Evolutionary conservation across 139 green algal genomes (phyloP).

Genomic region (Chlorella ohadii): DNA sequence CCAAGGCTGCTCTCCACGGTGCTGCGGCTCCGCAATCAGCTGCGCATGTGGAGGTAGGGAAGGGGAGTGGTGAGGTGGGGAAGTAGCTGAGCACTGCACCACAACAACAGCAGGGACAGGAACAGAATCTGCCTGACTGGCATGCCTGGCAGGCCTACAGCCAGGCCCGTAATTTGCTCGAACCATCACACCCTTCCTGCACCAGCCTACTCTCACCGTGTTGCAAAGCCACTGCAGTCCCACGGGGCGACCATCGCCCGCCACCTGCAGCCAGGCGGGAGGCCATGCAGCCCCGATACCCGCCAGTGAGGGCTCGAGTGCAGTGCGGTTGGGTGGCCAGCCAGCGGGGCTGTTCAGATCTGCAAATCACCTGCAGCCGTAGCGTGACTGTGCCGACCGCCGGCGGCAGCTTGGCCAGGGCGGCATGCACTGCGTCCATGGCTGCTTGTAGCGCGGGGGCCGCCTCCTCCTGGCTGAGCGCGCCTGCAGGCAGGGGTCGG

Average conservation of each 20-base stretch:
- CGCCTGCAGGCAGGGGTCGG: constrained; percentile 32
- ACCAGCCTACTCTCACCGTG: constrained; percentile 56
- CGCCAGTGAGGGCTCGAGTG: no score
- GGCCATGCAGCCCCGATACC: no score
- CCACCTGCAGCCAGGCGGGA: constrained; percentile 39
- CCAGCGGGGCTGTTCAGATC: no score
- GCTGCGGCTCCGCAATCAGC: neutral
- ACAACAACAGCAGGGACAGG: no score
- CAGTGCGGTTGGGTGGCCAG: no score
- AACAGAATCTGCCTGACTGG: neutral
- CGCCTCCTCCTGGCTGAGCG: constrained; percentile 49
- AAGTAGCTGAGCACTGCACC: no score
- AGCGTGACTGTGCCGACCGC: constrained; percentile 46
- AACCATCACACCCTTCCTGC: no score
- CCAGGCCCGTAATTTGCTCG: no score
- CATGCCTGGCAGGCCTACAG: no score
- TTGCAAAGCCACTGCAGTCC: constrained; percentile 57
- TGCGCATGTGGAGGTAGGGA: no score
- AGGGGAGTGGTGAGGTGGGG: no score
- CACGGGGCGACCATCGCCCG: constrained; percentile 10
- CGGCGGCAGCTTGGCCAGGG: constrained; percentile 44
- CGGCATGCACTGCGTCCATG: constrained; percentile 47
- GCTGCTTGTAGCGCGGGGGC: constrained; percentile 45
- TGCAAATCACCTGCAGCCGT: constrained; percentile 42
- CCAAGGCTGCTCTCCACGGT: neutral